phyloP scores from a whole-genome alignment of 225 moss, liverwort and hornwort species.

The Ulota crispa region DNA sequence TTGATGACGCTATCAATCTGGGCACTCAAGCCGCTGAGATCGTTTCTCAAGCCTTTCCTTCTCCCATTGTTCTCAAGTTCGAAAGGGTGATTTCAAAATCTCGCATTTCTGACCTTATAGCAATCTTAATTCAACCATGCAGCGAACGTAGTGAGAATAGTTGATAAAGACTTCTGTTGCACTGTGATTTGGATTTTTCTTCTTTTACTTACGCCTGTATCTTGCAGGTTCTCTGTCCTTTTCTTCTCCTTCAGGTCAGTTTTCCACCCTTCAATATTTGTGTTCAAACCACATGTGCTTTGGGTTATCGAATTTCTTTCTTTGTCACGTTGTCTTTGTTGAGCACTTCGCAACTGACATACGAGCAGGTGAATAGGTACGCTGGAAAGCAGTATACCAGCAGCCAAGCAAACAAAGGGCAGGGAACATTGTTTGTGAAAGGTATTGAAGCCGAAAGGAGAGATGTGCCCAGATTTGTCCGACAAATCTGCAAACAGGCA shows the following conservation, averaged over 20 bases:
- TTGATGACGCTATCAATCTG: conserved; percentile 58
- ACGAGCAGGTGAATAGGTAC: conserved; percentile 66
- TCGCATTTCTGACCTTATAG: background rate
- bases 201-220: conserved; percentile 13
- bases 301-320: background rate
- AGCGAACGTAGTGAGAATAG: background rate
- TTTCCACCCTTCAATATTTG: background rate
- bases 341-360: conserved; percentile 13
- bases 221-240: conserved; percentile 63
- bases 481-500: conserved; percentile 60
- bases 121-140: conserved; percentile 2
- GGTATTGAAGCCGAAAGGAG: conserved; percentile 66
- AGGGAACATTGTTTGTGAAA: conserved; percentile 58
- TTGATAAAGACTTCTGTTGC: conserved; percentile 7
- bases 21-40: conserved; percentile 65
- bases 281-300: background rate
- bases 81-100: conserved; percentile 44
- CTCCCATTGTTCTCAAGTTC: conserved; percentile 61
- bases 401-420: conserved; percentile 41
- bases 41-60: conserved; percentile 62
- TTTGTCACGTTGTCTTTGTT: background rate
- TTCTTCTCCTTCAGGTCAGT: conserved; percentile 62
- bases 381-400: conserved; percentile 64
- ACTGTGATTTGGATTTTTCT: background rate
- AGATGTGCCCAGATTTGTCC: conserved; percentile 64